Evolutionary conservation across 179 eudicot species (phyloP), one percentile per base, ranked within the genome.

Genomic region (Pouteria campechiana): DNA sequence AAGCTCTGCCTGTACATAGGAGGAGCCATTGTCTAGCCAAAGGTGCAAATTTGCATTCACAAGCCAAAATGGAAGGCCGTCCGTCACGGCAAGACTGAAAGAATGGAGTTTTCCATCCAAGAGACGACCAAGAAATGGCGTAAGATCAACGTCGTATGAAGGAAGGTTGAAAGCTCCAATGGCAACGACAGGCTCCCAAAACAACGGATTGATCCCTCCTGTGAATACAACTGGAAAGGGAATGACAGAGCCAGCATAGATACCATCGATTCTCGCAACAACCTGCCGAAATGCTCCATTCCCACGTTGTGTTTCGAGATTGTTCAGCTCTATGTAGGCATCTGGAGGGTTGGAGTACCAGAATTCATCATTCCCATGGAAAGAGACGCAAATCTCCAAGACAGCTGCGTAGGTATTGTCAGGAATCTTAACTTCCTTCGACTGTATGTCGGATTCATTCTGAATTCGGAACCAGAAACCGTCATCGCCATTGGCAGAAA

Each of bases 291-390:
- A 81, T 0, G 93, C 73, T 6, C 95, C 95, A 46, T 78, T 76
- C 2, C 76, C 93, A 15, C 83, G 40, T 20, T 40, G 52, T 0
- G 74, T 73, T 16, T 52, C 37, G 65, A 85, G 47, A 35, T 70
- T 60, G 34, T 85, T 85, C 14, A 28, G 29, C 9, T 37, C 44
- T 4, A 78, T 68, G 60, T 89, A 89, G 7, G 60, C 42, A 60
- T 72, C 68, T 0, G 97, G 83, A 6, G 93, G 89, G 55, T 89
- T 89, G 0, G 80, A 55, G 73, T 85, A 89, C 97, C 97, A 89
- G 48, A 85, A 85, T 55, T 89, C 97, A 42, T 89, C 97, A 41
- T 89, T 59, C 33, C 97, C 97, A 27, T 89, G 97, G 48, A 40
- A 72, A 1, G 97, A 89, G 14, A 74, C 89, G 25, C 72, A 89